Percentiles rank a stretch among this genome's conserved stretches.
These are phyloP conservation scores for Lasiodiplodia theobromae DNA, from an alignment of 2,329 filamentous ascomycete genomes.

Conservation along the genomic window DNA sequence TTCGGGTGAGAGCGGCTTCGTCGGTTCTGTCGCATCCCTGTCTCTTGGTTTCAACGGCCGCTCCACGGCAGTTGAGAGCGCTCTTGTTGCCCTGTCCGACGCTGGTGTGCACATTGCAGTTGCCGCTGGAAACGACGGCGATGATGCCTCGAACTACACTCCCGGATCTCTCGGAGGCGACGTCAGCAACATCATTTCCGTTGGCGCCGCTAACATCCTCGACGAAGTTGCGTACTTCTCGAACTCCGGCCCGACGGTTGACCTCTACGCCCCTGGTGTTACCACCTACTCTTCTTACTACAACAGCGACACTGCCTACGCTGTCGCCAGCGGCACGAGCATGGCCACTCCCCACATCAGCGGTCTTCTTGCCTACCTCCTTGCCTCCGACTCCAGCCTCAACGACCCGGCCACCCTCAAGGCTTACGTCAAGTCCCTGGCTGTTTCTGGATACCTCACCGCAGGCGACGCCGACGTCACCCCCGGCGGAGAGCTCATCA, in stretches of 20 bases:
- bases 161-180: slow-evolving; percentile 39
- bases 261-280: slow-evolving; percentile 48
- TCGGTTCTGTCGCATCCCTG: slow-evolving; percentile 45
- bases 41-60: slow-evolving; percentile 46
- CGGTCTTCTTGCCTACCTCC: slow-evolving; percentile 71
- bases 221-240: slow-evolving; percentile 45
- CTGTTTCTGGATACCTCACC: slow-evolving; percentile 16
- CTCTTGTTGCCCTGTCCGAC: slow-evolving; percentile 18
- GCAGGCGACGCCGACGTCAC: slow-evolving; percentile 7
- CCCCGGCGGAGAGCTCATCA: slow-evolving; percentile 15
- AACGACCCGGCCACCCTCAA: slow-evolving; percentile 26
- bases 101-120: slow-evolving; percentile 34
- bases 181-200: slow-evolving; percentile 47
- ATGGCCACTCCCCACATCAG: slow-evolving; percentile 72
- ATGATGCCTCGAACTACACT: slow-evolving; percentile 39
- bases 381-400: slow-evolving; percentile 45
- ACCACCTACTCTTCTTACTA: slow-evolving; percentile 53
- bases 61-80: slow-evolving; percentile 27
- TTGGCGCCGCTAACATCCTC: slow-evolving; percentile 45
- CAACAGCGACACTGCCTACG: slow-evolving; percentile 45
- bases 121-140: slow-evolving; percentile 45
- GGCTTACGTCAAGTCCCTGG: slow-evolving; percentile 6
- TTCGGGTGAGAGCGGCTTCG: slow-evolving; percentile 40
- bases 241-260: slow-evolving; percentile 46
- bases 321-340: slow-evolving; percentile 62